phyloP scores from a whole-genome alignment of 2,329 filamentous ascomycete species.

The Ophiostoma triangulosporum region DNA sequence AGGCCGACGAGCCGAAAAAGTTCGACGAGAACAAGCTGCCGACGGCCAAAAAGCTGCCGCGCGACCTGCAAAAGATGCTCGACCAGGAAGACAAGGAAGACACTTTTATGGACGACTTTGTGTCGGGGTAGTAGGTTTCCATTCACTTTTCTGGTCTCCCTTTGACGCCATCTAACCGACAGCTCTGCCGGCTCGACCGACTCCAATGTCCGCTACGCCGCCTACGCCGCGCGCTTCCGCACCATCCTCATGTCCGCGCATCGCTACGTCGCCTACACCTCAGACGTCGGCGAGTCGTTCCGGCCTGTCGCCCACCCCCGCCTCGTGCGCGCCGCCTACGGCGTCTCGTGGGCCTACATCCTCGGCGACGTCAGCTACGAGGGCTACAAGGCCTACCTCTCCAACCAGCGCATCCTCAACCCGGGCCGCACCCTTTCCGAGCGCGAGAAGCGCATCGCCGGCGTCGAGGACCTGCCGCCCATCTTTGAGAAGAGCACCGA shows the following conservation, averaged over 20 bases:
- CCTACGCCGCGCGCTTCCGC: conserved; percentile 72
- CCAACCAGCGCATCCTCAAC: conserved; percentile 64
- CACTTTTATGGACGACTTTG: conserved; percentile 62
- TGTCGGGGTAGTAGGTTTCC: conserved; percentile 59
- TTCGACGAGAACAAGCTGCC: conserved; percentile 36
- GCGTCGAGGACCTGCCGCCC: conserved; percentile 19
- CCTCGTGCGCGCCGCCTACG: conserved; percentile 73
- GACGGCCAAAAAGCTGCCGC: conserved; percentile 36
- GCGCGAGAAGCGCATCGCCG: conserved; percentile 34
- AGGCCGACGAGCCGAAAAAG: conserved; percentile 1
- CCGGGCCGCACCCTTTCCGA: conserved; percentile 46
- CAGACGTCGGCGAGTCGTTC: conserved; percentile 92
- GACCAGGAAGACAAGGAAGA: conserved; percentile 50
- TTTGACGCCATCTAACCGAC: conserved; percentile 4
- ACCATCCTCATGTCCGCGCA: conserved; percentile 85
- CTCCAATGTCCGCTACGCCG: conserved; percentile 76
- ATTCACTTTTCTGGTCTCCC: neutral
- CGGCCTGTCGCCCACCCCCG: conserved; percentile 80
- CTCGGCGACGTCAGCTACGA: conserved; percentile 83
- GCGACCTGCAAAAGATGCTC: conserved; percentile 41
- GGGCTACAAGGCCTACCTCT: conserved; percentile 86
- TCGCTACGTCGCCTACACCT: conserved; percentile 93
- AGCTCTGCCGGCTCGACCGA: conserved; percentile 72
- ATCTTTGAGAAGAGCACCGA: conserved; percentile 1
- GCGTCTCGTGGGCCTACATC: conserved; percentile 83